Percentiles rank a stretch among this genome's conserved stretches.
These are phyloP conservation scores for Coemansia guatemalensis DNA, from an alignment of 192 early-diverging fungal species.

Conservation along the genomic window DNA sequence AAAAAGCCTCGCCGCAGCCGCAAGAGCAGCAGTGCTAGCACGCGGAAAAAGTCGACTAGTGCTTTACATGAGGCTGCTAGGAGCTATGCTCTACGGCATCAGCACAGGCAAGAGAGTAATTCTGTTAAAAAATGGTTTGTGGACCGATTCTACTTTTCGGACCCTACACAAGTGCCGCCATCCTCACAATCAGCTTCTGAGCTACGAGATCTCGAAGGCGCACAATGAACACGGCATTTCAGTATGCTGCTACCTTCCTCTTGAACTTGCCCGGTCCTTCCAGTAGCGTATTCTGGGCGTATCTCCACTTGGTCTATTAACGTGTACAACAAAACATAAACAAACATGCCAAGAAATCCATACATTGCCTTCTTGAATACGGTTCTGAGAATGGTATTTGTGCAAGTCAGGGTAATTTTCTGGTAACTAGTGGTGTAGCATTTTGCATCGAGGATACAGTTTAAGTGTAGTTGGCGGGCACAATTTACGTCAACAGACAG, in stretches of 20 bases:
- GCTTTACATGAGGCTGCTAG: conserved; percentile 42
- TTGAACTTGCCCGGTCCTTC: not conserved
- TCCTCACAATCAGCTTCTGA: conserved; percentile 25
- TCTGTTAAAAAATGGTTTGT: conserved; percentile 48
- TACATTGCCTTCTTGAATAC: too few species aligned
- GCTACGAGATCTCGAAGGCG: conserved; percentile 23
- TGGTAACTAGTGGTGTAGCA: too few species aligned
- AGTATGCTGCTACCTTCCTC: not conserved
- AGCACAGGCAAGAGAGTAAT: conserved; percentile 40
- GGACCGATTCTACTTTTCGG: conserved; percentile 51
- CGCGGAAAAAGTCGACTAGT: conserved; percentile 13
- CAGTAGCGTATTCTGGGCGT: not conserved
- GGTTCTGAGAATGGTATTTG: too few species aligned
- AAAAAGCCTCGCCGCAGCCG: conserved; percentile 30
- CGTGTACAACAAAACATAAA: not conserved
- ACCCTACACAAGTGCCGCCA: conserved; percentile 48
- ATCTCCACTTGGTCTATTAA: not conserved
- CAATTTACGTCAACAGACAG: too few species aligned
- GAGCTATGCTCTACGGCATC: conserved; percentile 45
- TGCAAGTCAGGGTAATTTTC: too few species aligned
- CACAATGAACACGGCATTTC: not conserved
- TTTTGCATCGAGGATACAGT: too few species aligned
- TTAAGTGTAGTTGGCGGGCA: too few species aligned
- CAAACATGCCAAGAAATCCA: not conserved
- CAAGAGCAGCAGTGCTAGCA: conserved; percentile 20